Evolutionary conservation across 805 yeast genomes (phyloP).

Genomic region (Lipomyces spencermartinsiae): DNA sequence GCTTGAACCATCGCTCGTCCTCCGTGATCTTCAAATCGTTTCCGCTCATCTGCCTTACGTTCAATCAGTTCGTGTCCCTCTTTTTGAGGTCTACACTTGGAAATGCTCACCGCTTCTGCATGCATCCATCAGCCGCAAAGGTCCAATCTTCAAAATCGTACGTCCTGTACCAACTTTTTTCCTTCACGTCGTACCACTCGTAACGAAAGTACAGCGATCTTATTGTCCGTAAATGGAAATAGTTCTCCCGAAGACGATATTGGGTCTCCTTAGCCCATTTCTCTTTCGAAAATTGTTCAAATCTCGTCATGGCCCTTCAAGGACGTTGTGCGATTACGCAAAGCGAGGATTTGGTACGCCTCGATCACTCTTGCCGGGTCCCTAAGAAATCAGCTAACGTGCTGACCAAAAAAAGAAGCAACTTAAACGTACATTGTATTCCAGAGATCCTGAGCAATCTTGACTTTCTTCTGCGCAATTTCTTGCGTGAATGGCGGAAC

Average conservation of each 20-base stretch:
- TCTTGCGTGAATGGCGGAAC: conserved; percentile 33
- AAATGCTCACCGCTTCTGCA: conserved; percentile 31
- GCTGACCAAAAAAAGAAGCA: background rate
- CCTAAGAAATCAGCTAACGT: conserved; percentile 10
- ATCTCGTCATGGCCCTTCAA: conserved; percentile 28
- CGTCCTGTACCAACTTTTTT: conserved; percentile 32
- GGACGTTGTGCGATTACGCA: conserved; percentile 36
- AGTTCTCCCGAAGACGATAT: conserved; percentile 34
- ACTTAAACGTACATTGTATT: conserved; percentile 21
- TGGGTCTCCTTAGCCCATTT: conserved; percentile 32
- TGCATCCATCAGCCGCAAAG: conserved; percentile 33
- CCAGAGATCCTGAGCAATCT: conserved; percentile 36
- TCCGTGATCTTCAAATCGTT: conserved; percentile 29
- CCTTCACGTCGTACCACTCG: conserved; percentile 25
- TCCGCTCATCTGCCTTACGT: conserved; percentile 32
- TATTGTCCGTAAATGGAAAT: conserved; percentile 28
- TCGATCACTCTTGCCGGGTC: conserved; percentile 23
- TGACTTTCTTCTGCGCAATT: conserved; percentile 30
- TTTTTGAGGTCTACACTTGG: background rate
- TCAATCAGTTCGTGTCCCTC: background rate
- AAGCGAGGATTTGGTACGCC: conserved; percentile 32
- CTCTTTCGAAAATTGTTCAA: conserved; percentile 24
- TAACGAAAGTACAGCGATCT: conserved; percentile 39
- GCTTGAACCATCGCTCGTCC: conserved; percentile 32
- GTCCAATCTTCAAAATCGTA: conserved; percentile 38